Conservation (phyloP, 2,329 filamentous ascomycete genomes). For the Nigrograna mackinnonii region DNA sequence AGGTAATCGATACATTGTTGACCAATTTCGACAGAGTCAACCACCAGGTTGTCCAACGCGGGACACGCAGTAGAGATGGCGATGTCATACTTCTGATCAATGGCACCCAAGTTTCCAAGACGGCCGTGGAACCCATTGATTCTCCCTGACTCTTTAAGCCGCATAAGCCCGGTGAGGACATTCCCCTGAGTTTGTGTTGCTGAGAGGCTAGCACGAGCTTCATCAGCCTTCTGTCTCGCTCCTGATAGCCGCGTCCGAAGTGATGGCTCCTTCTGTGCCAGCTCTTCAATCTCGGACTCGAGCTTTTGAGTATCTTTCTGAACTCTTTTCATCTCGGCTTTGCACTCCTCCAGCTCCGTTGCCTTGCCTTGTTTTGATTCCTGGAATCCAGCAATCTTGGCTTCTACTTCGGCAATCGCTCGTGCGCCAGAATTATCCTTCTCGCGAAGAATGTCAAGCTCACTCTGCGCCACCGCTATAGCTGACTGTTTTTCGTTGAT, state of each 20-base stretch:
- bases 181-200: slow-evolving; percentile 92
- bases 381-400: slow-evolving; percentile 75
- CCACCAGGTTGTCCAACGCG: slow-evolving; percentile 92
- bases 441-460: slow-evolving; percentile 88
- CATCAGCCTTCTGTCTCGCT: slow-evolving; percentile 91
- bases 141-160: slow-evolving; percentile 91
- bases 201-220: slow-evolving; percentile 86
- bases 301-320: slow-evolving; percentile 76
- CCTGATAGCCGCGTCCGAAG: slow-evolving; percentile 84
- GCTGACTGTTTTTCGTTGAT: slow-evolving; percentile 95
- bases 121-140: slow-evolving; percentile 97
- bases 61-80: slow-evolving; percentile 98
- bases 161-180: slow-evolving; percentile 88
- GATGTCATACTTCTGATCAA: slow-evolving; percentile 92
- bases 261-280: slow-evolving; percentile 77
- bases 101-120: slow-evolving; percentile 89
- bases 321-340: slow-evolving; percentile 70
- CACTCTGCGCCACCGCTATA: slow-evolving; percentile 92
- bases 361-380: slow-evolving; percentile 72
- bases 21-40: slow-evolving; percentile 91
- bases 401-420: slow-evolving; percentile 79
- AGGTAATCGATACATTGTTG: slow-evolving; percentile 98
- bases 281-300: slow-evolving; percentile 71
- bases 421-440: slow-evolving; percentile 85
- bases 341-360: slow-evolving; percentile 74